Base-by-base conservation (phyloP, 306 rosid genomes). In the Casuarina equisetifolia region DNA sequence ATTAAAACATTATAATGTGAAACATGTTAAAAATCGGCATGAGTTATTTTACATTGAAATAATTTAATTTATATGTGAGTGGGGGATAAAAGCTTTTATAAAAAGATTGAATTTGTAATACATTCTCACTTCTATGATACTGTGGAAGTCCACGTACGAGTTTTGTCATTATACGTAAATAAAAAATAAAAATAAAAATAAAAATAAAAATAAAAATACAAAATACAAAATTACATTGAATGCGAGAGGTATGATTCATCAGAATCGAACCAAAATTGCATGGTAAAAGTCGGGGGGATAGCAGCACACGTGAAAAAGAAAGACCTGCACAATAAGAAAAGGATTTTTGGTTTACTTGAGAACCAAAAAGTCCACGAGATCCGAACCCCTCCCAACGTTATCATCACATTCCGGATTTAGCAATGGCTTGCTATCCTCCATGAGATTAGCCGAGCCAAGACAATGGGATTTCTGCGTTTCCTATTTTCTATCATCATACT, bases 301-400 rank as follows among this genome's bases (percentile, higher is more conserved):
- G 20, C 19, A 52, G n/a, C 43, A 32, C 44, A 61, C 6, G 44
- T 12, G 17, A 35, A 62, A 35, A 61, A 12, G 1, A 35, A 10
- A 61, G 36, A 61, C 68, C 68, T 9, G 6, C 35, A 38, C 15
- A 25, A 48, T 1, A 49, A 74, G 62, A n/a, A 63, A 75, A 45
- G 79, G 49, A 75, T 63, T 38, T 32, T 49, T n/a, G 64, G 73
- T 50, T 64, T 76, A 76, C 79, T 76, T 39, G 62, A n/a, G 73
- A 13, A 15, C 40, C 73, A 12, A 42, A 9, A 38, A 49, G 73
- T 76, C 73, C 64, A 63, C 79, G 39, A 52, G 42, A 25, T 64
- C 64, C 79, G 17, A 9, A 61, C 42, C 39, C 69, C 19, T 13
- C 72, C 1, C 17, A 13, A 16, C 50, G n/a, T 67, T 42, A 13